These are phyloP conservation scores for Herpotrichia juniperi DNA, from an alignment of 2,329 filamentous ascomycete species.

Conservation along the genomic window DNA sequence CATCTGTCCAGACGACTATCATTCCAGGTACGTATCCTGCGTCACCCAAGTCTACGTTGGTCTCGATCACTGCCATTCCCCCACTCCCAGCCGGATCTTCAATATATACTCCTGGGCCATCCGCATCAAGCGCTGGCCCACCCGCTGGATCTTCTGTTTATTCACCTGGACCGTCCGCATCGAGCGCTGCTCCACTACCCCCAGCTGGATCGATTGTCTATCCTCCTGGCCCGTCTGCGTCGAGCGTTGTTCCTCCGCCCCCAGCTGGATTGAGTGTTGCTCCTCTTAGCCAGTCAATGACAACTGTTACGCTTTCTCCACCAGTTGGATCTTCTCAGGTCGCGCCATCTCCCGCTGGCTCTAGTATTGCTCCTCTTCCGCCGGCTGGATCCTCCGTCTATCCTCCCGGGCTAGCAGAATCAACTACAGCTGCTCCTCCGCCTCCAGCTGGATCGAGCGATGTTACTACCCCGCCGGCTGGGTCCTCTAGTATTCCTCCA, in stretches of 20 bases:
- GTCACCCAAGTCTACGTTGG: conserved; percentile 11
- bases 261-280: neutral
- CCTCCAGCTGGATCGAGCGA: neutral
- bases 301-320: too few species aligned
- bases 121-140: too few species aligned
- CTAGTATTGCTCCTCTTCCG: neutral
- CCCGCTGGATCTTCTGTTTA: neutral
- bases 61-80: conserved; percentile 6
- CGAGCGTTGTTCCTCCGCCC: too few species aligned
- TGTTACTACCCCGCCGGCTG: conserved; percentile 2
- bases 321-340: conserved; percentile 1
- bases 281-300: too few species aligned
- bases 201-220: too few species aligned
- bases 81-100: too few species aligned
- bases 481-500: neutral
- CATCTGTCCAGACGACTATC: conserved; percentile 15
- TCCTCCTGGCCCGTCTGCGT: too few species aligned
- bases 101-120: too few species aligned
- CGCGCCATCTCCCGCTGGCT: conserved; percentile 5
- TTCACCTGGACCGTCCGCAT: conserved; percentile 7
- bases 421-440: neutral
- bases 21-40: conserved; percentile 19
- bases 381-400: conserved; percentile 10
- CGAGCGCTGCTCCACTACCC: too few species aligned
- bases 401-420: conserved; percentile 7